Base-by-base conservation (phyloP, 2,329 filamentous ascomycete species). In the Fusarium foetens region DNA sequence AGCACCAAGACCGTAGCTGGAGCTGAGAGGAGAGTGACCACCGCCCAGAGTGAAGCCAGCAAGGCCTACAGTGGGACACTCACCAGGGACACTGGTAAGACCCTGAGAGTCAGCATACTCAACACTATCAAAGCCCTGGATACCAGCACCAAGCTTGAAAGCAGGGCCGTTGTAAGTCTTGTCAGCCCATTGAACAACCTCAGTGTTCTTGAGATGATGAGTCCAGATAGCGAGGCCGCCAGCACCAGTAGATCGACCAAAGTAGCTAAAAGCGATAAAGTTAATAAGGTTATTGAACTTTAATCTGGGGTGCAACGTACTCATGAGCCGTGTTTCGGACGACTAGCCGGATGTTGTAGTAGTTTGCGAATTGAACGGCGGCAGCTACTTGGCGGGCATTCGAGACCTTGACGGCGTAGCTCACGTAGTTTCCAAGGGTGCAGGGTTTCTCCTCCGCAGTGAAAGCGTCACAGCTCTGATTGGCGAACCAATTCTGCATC, bases 21-120 rank as follows among this genome's bases (percentile, higher is more conserved):
- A 86, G 25, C 81, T 82, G 4, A 92, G 81, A 1, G 85, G 80
- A 2, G 84, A 85, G 73, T 90, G 88, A 11, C 73, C 90, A 33
- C 88, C 90, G 76, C 90, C 87, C 6, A 82, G 85, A 72, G 87
- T 92, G 2, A 90, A 90, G 21, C 90, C 90, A 1, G 87, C 85
- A 12, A 89, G 72, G 3, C 89, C 89, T 9, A 91, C 89, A 1
- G 85, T 87, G 2, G 74, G 66, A 58, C 87, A 87, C n/a, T 87
- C 86, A 8, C 89, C 89, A 62, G 51, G 51, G 6, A 62, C 58
- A 38, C 53, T 42, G 16, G 53, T 55, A 27, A 62, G 25, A 11
- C 58, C 39, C 11, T 57, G 33, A 2, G 29, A 25, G 17, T 17
- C 35, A 10, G 39, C 58, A 35, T 43, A 57, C 41, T 70, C 74